These are phyloP conservation scores for Brasilioporus rufonigricans DNA, from an alignment of 768 basidiomycete species.

Conservation along the genomic window DNA sequence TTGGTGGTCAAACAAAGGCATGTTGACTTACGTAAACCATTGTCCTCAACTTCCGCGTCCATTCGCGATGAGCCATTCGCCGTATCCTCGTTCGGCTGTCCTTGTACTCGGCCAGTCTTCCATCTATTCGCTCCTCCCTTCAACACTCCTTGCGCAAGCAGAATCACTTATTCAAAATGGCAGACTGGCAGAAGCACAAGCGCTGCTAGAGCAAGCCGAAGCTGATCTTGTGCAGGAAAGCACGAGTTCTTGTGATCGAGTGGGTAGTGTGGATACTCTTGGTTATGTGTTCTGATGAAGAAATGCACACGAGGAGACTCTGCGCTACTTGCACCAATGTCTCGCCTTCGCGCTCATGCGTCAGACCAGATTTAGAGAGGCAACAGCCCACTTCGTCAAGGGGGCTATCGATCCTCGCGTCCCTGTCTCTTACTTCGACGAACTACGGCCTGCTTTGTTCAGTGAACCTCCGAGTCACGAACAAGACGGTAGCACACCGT, in stretches of 20 bases:
- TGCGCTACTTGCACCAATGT: slow-evolving; percentile 77
- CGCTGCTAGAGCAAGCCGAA: slow-evolving; percentile 57
- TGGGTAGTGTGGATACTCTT: slow-evolving; percentile 1
- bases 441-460: slow-evolving; percentile 68
- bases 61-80: slow-evolving; percentile 25
- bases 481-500: background rate
- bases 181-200: slow-evolving; percentile 60
- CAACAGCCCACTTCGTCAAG: slow-evolving; percentile 71
- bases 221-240: slow-evolving; percentile 24
- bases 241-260: slow-evolving; percentile 6
- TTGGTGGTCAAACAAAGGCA: background rate
- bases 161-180: slow-evolving; percentile 67
- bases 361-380: slow-evolving; percentile 83
- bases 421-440: slow-evolving; percentile 76
- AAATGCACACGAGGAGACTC: slow-evolving; percentile 52
- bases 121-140: slow-evolving; percentile 64
- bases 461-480: slow-evolving; percentile 3
- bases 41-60: background rate
- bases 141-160: slow-evolving; percentile 69
- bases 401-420: slow-evolving; percentile 85
- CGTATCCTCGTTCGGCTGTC: slow-evolving; percentile 66
- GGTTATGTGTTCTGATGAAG: slow-evolving; percentile 6
- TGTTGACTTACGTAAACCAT: slow-evolving; percentile 15
- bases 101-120: slow-evolving; percentile 61
- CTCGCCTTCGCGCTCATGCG: slow-evolving; percentile 77